Percentiles rank a stretch among this genome's conserved stretches.
Conservation (phyloP, 2,329 filamentous ascomycete genomes). For the Microcyclospora tardicrescens region DNA sequence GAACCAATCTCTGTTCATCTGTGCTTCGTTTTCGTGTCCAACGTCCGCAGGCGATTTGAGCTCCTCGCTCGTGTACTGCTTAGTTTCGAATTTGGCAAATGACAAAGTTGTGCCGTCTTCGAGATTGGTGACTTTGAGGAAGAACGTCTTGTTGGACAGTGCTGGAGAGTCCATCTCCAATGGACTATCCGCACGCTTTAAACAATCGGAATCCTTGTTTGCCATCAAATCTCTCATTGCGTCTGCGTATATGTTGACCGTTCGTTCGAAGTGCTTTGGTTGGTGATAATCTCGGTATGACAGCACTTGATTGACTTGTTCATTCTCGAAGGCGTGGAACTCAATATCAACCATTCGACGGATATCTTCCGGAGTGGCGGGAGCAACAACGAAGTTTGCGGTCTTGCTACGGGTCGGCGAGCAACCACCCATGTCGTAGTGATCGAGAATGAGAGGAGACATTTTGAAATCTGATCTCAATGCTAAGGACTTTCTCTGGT, state of each 20-base stretch:
- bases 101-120: constrained; percentile 18
- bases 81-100: constrained; percentile 20
- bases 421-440: constrained; percentile 2
- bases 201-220: constrained; percentile 1
- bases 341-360: constrained; percentile 28
- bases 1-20: constrained; percentile 24
- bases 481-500: background rate
- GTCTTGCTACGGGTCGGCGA: constrained; percentile 7
- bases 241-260: constrained; percentile 6
- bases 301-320: constrained; percentile 21
- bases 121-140: constrained; percentile 19
- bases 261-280: constrained; percentile 16
- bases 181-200: background rate
- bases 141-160: constrained; percentile 4
- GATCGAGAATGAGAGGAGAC: constrained; percentile 4
- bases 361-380: constrained; percentile 15
- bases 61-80: constrained; percentile 15
- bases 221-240: constrained; percentile 1
- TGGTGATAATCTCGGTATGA: constrained; percentile 19
- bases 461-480: background rate
- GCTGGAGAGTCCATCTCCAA: background rate
- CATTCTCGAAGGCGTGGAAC: constrained; percentile 26
- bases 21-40: constrained; percentile 18
- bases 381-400: constrained; percentile 11
- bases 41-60: constrained; percentile 15